phyloP scores from a whole-genome alignment of 1,139 yeast species.

The Zygoascus sp. region DNA sequence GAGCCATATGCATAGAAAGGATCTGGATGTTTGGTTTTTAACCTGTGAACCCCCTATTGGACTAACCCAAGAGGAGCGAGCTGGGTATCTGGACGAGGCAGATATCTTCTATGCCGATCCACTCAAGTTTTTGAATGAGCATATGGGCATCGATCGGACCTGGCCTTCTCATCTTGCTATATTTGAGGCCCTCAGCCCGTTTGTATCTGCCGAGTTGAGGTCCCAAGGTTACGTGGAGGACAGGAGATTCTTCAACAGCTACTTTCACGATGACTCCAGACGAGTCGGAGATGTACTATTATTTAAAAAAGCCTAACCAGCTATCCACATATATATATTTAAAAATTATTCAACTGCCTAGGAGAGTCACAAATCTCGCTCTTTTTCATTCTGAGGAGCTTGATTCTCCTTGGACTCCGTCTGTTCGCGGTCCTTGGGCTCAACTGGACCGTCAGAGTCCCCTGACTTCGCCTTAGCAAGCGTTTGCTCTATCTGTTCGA shows the following conservation, averaged over 20 bases:
- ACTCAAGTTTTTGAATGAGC: conserved; percentile 41
- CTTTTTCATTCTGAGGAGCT: conserved; percentile 3
- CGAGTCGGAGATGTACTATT: conserved; percentile 75
- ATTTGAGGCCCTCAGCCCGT: conserved; percentile 57
- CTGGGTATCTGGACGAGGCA: conserved; percentile 72
- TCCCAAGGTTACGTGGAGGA: conserved; percentile 44
- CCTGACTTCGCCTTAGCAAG: not conserved
- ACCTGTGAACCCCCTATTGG: conserved; percentile 88
- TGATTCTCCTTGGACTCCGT: conserved; percentile 2
- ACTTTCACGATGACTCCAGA: conserved; percentile 82
- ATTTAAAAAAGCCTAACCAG: conserved; percentile 30
- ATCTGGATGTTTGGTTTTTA: conserved; percentile 62
- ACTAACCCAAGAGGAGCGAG: conserved; percentile 32
- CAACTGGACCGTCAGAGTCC: not conserved
- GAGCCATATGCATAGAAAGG: conserved; percentile 64
- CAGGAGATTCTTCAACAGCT: conserved; percentile 65
- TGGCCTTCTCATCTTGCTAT: conserved; percentile 75
- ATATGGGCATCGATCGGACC: conserved; percentile 36
- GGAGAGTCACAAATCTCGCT: too few species aligned
- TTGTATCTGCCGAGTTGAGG: conserved; percentile 40
- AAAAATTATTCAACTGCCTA: too few species aligned
- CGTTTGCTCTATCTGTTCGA: conserved; percentile 46
- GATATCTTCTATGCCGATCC: conserved; percentile 77
- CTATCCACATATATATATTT: not conserved
- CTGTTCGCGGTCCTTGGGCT: not conserved